Evolutionary conservation across 2,329 filamentous ascomycete species (phyloP).

Genomic region (Talaromyces piceae): DNA sequence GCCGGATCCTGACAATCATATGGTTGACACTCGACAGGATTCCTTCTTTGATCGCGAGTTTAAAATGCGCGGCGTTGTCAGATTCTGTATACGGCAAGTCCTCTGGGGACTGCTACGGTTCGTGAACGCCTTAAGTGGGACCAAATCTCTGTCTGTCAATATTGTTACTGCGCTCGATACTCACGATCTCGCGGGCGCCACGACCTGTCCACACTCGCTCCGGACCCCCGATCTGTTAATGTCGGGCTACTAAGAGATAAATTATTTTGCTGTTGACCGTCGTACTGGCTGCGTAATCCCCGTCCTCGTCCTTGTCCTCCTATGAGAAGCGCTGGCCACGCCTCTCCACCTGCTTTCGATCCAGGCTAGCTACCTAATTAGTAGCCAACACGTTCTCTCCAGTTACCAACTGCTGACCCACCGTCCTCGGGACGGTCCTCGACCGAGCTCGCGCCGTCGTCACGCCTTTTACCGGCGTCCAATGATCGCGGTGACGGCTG

Average conservation of each 20-base stretch:
- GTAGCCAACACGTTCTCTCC: not conserved
- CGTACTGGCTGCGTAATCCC: not conserved
- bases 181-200: no score
- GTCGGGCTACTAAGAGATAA: not conserved
- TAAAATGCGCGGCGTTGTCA: no score
- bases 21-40: no score
- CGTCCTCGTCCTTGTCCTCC: not conserved
- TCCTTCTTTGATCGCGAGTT: no score
- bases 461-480: conserved; percentile 16
- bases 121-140: no score
- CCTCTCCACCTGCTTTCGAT: not conserved
- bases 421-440: conserved; percentile 18
- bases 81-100: no score
- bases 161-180: no score
- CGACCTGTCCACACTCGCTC: no score
- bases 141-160: no score
- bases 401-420: conserved; percentile 21
- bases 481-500: conserved; percentile 17
- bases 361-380: not conserved
- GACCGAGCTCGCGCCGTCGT: conserved; percentile 15
- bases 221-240: not conserved
- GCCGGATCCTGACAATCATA: not conserved
- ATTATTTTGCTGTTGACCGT: no score
- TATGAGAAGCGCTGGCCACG: not conserved
- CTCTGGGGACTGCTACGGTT: no score